phyloP scores from a whole-genome alignment of 208 protist genomes.

The Crithidia acanthocephali region DNA sequence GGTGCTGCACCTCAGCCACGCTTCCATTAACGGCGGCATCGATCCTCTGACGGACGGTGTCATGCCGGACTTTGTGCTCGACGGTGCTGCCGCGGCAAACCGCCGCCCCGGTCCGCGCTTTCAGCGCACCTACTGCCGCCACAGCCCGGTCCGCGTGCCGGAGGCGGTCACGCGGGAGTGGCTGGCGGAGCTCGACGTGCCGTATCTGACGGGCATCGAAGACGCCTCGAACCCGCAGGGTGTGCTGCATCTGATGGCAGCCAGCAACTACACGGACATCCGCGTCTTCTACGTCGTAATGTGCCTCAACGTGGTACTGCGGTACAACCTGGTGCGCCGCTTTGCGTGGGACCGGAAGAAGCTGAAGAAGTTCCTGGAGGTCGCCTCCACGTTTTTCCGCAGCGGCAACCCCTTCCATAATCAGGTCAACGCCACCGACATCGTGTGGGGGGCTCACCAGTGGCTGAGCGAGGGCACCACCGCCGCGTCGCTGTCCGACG shows the following conservation, averaged over 20 bases:
- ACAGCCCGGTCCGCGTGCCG: conserved; percentile 41
- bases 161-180: conserved; percentile 36
- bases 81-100: conserved; percentile 8
- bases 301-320: conserved; percentile 68
- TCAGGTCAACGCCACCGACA: conserved; percentile 70
- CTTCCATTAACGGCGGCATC: conserved; percentile 31
- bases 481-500: conserved; percentile 42
- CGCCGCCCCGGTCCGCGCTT: conserved; percentile 43
- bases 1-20: conserved; percentile 38
- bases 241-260: conserved; percentile 23
- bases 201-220: conserved; percentile 48
- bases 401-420: conserved; percentile 82
- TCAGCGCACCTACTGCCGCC: conserved; percentile 44
- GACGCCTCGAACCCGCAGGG: conserved; percentile 19
- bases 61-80: conserved; percentile 37
- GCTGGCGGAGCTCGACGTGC: conserved; percentile 42
- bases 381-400: conserved; percentile 49
- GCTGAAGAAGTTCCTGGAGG: conserved; percentile 51
- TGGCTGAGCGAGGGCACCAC: conserved; percentile 49
- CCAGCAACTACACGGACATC: conserved; percentile 17
- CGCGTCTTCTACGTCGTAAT: conserved; percentile 42
- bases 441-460: conserved; percentile 69
- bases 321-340: conserved; percentile 59
- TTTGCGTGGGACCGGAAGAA: conserved; percentile 52
- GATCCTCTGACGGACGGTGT: conserved; percentile 30